These are phyloP conservation scores for Fraxinus cuspidata DNA, from an alignment of 257 asterid genomes.

Conservation along the genomic window DNA sequence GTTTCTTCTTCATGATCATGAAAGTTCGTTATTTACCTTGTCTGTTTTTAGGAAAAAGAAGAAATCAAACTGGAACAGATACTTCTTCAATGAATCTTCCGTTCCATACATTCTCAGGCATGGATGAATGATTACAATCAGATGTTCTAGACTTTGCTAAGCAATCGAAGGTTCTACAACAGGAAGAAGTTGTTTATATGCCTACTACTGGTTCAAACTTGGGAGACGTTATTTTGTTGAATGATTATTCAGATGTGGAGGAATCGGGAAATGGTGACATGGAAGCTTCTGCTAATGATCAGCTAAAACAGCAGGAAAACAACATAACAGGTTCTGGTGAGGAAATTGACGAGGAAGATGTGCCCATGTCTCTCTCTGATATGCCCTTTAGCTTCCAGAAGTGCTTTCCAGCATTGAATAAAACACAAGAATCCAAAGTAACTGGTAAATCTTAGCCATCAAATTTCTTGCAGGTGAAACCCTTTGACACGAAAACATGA, in stretches of 20 bases:
- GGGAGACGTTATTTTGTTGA: conserved; percentile 71
- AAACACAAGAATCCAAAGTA: conserved; percentile 24
- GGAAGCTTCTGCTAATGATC: too few species aligned
- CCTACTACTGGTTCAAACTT: conserved; percentile 30
- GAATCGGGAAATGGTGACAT: too few species aligned
- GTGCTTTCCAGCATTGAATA: conserved; percentile 52
- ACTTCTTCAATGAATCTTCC: conserved; percentile 70
- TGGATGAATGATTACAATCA: conserved; percentile 32
- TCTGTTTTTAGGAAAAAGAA: conserved; percentile 46
- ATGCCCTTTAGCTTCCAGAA: too few species aligned
- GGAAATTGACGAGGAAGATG: too few species aligned
- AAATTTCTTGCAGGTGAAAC: conserved; percentile 41
- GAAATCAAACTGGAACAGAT: conserved; percentile 73
- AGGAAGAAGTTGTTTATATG: conserved; percentile 27
- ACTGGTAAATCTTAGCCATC: conserved; percentile 37
- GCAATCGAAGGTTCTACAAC: conserved; percentile 21
- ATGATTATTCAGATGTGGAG: too few species aligned
- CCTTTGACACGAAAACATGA: conserved; percentile 65
- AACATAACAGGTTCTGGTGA: too few species aligned
- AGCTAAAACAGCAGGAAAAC: too few species aligned
- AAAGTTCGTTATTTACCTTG: too few species aligned
- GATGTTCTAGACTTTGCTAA: conserved; percentile 26
- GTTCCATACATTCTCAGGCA: conserved; percentile 60
- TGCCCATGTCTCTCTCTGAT: too few species aligned
- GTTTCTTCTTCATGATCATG: conserved; percentile 4